Base-by-base conservation (phyloP, 1,139 yeast genomes). In the Yamadazyma taylorii region DNA sequence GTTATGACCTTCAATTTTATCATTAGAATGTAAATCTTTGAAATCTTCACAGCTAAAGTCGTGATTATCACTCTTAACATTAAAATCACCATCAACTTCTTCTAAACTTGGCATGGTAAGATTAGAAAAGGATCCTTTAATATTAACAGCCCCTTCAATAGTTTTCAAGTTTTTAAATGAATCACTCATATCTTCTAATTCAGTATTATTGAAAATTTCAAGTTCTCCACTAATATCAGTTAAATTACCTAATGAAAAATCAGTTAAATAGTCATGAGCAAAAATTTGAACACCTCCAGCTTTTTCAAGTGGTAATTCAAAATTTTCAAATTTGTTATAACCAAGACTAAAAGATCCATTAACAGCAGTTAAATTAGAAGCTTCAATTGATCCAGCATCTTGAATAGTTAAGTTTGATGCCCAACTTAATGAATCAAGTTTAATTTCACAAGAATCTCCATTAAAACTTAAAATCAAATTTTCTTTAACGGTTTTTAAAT, bases 381-480 rank as follows among this genome's bases (percentile, higher is more conserved):
- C 66, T 27, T 59, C 50, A 24, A 70, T 47, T 15, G 53, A 51
- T 22, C 56, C 52, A 33, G 64, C 69, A 49, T 70, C 75, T 54
- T 70, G 75, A 39, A 71, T 51, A 39, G 75, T 69, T 49, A 71
- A 58, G 58, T 70, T 69, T 34, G 73, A 60, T 28, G 75, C 73
- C 69, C 70, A 66, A 31, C 48, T 37, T 55, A 71, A 66, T 38
- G 52, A 41, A 45, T 69, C 67, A 50, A 71, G 57, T 31, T 50
- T 56, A 43, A 71, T 61, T 27, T 60, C 57, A 52, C 73, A 67
- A 31, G 65, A 53, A 53, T 70, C 75, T 47, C 61, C 56, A 61
- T 71, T 71, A 63, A 71, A 71, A 44, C 69, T 58, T 42, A 71
- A 57, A 39, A 66, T 62, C 51, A 71, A 61, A 40, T 58, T 58